Percentiles rank a stretch among this genome's conserved stretches.
Evolutionary conservation across 495 filamentous ascomycete species (phyloP).

Genomic region (Penicillium daleae): DNA sequence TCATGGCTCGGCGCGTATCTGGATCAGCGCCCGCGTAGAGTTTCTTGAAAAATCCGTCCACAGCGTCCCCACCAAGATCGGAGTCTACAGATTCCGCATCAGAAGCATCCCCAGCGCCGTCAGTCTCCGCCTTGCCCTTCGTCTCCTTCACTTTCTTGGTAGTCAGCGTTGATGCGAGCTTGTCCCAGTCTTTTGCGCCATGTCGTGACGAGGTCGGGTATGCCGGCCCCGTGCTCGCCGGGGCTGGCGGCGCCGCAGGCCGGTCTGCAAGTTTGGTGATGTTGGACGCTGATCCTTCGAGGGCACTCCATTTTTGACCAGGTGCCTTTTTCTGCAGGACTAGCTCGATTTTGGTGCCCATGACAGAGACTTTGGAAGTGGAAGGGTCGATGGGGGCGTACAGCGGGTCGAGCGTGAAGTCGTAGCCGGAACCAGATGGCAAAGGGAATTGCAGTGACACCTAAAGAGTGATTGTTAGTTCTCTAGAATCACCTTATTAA

Average conservation of each 20-base stretch:
- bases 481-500: neutral
- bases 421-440: constrained; percentile 58
- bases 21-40: constrained; percentile 78
- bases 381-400: constrained; percentile 65
- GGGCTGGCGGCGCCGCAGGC: constrained; percentile 26
- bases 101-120: constrained; percentile 38
- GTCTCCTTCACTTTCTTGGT: constrained; percentile 43
- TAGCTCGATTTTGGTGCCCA: constrained; percentile 85
- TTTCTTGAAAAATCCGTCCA: constrained; percentile 88
- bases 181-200: constrained; percentile 93
- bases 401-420: constrained; percentile 73
- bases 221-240: constrained; percentile 49
- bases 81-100: constrained; percentile 54
- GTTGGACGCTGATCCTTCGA: constrained; percentile 57
- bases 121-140: constrained; percentile 22
- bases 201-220: constrained; percentile 89
- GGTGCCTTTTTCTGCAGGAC: constrained; percentile 66
- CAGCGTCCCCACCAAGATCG: constrained; percentile 70
- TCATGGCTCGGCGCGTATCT: constrained; percentile 89
- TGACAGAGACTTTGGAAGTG: constrained; percentile 63
- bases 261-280: constrained; percentile 36
- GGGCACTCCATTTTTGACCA: constrained; percentile 74
- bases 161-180: constrained; percentile 62
- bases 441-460: constrained; percentile 70
- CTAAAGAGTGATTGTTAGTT: constrained; percentile 41